Percentiles rank a stretch among this genome's conserved stretches.
phyloP scores from a whole-genome alignment of 2,329 filamentous ascomycete genomes.

The Diplodia intermedia region DNA sequence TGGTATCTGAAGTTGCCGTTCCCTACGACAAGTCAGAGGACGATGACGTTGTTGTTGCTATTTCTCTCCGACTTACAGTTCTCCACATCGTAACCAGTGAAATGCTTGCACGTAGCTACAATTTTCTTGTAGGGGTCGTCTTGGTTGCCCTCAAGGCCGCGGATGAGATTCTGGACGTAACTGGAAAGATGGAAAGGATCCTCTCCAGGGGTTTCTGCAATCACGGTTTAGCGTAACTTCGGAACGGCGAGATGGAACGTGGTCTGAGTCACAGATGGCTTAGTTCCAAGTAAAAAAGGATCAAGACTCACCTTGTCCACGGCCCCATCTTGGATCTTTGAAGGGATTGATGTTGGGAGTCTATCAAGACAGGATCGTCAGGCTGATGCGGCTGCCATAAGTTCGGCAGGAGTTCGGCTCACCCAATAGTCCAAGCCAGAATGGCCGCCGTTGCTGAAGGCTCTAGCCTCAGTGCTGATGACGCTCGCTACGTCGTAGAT shows the following conservation, averaged over 20 bases:
- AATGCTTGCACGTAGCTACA: conserved; percentile 58
- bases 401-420: background rate
- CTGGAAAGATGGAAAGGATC: conserved; percentile 59
- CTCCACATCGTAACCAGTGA: conserved; percentile 44
- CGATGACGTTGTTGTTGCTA: conserved; percentile 40
- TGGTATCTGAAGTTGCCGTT: conserved; percentile 49
- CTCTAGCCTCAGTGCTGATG: conserved; percentile 67
- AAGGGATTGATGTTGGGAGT: conserved; percentile 73
- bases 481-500: conserved; percentile 64
- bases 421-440: conserved; percentile 63
- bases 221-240: background rate
- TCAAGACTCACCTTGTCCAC: conserved; percentile 52
- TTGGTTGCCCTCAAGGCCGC: conserved; percentile 56
- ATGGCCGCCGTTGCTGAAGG: conserved; percentile 67
- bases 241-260: background rate
- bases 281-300: background rate
- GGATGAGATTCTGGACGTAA: conserved; percentile 61
- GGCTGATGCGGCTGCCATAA: background rate
- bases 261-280: conserved; percentile 36
- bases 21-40: conserved; percentile 31
- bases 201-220: conserved; percentile 62
- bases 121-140: conserved; percentile 47
- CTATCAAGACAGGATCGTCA: background rate
- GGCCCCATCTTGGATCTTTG: conserved; percentile 68
- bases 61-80: conserved; percentile 29